Conservation (phyloP, 1,139 yeast genomes). For the Cylindricascospora bacillispora region DNA sequence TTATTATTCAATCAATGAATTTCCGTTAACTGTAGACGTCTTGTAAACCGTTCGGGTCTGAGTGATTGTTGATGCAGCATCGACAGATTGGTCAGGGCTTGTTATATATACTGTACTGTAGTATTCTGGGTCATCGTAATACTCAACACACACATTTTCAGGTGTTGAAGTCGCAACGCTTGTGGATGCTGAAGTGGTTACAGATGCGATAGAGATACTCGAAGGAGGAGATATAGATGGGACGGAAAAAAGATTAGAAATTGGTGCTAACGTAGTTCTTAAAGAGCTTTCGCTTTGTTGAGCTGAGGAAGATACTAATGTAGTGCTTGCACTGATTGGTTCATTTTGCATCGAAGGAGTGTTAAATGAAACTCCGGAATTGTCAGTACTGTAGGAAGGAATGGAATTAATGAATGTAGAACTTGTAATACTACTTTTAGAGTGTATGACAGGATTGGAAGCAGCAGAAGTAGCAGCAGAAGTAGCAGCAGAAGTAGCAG, state of each 20-base stretch:
- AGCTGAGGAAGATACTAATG: too few relatives aligned
- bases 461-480: constrained; percentile 2
- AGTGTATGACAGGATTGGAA: constrained; percentile 3
- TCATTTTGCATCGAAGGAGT: too few relatives aligned
- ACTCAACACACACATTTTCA: constrained; percentile 17
- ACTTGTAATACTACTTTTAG: background rate
- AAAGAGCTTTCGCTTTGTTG: too few relatives aligned
- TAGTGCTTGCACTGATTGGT: too few relatives aligned
- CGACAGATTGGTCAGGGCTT: constrained; percentile 19
- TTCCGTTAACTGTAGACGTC: constrained; percentile 6
- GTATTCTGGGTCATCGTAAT: constrained; percentile 17
- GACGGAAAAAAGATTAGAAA: constrained; percentile 4
- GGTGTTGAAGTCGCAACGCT: constrained; percentile 7
- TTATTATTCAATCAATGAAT: too few relatives aligned
- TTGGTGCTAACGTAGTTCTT: too few relatives aligned
- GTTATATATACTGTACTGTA: constrained; percentile 23
- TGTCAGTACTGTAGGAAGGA: background rate
- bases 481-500: constrained; percentile 3
- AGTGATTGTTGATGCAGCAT: constrained; percentile 25
- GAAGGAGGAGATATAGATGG: constrained; percentile 1
- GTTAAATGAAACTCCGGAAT: constrained; percentile 1
- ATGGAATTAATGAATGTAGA: background rate
- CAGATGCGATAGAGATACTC: background rate
- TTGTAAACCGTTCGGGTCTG: constrained; percentile 17
- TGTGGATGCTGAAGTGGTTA: constrained; percentile 3